phyloP scores from a whole-genome alignment of 257 asterid species.

The Linaria vulgaris region DNA sequence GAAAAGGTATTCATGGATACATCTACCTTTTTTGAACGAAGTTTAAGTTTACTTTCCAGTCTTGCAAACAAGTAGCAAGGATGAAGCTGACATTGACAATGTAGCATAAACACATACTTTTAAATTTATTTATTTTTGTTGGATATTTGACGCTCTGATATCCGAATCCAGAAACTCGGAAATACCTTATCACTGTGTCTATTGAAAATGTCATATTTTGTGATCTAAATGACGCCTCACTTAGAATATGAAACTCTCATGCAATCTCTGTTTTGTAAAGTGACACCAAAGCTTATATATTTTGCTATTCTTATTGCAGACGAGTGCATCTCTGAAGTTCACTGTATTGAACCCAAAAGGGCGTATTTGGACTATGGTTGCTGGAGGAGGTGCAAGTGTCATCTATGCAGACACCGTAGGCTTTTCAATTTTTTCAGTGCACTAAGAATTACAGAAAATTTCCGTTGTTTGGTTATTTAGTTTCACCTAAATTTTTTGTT shows the following conservation, averaged over 20 bases:
- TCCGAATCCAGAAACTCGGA: neutral
- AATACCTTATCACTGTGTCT: no score
- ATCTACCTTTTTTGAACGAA: neutral
- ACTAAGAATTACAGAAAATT: neutral
- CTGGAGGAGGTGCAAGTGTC: constrained; percentile 99
- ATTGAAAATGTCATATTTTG: neutral
- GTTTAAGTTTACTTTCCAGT: neutral
- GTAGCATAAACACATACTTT: neutral
- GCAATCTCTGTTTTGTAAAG: neutral
- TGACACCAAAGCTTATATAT: neutral
- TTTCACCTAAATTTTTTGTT: neutral
- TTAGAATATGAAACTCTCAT: neutral
- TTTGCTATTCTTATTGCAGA: constrained; percentile 43
- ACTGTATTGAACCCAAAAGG: constrained; percentile 94
- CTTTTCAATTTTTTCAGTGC: constrained; percentile 23
- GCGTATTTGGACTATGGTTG: constrained; percentile 97
- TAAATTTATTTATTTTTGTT: neutral
- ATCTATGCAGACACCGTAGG: constrained; percentile 87
- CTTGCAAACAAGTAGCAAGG: neutral
- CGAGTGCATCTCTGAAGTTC: constrained; percentile 97
- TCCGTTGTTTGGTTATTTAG: constrained; percentile 7
- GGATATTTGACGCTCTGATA: neutral
- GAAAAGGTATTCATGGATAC: constrained; percentile 58
- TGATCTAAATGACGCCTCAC: neutral
- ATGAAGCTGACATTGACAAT: neutral